Evolutionary conservation across 140 eudicot species (phyloP), one percentile per base, ranked within the genome.

Genomic region (Bidens hawaiensis): DNA sequence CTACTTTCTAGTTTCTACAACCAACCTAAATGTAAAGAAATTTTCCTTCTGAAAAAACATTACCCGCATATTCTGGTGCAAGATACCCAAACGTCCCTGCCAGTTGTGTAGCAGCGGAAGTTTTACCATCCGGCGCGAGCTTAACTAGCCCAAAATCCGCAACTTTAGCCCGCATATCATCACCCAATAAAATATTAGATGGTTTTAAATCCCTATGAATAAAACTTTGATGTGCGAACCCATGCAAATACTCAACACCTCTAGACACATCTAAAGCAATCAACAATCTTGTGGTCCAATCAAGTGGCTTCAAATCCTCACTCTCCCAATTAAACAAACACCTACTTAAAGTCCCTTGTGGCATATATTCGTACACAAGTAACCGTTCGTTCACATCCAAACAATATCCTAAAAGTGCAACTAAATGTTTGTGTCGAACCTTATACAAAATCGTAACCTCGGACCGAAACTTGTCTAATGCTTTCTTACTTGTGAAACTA

Each of bases 71-170:
- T 90, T 62, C 97, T 96, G n/a, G n/a, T n/a, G n/a, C n/a, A n/a
- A n/a, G n/a, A n/a, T n/a, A n/a, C n/a, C n/a, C n/a, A n/a, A n/a
- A 0, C n/a, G n/a, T n/a, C n/a, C n/a, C n/a, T n/a, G 97, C 97
- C 52, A 90, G 60, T 75, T 62, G 77, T 9, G 97, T 90, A 7
- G 76, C 91, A 23, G 87, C 38, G 0, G 97, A 84, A 53, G 70
- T 83, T 76, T 84, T 87, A 41, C 94, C 96, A 59, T 87, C 97
- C 0, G 97, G 97, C 12, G 94, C 97, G 15, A 90, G 94, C 4
- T 94, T 83, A 27, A 90, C 97, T 19, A 90, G 94, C 50, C 97
- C 97, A 68, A 90, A 90, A n/a, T 90, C 96, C 0, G 94, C 96
- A 67, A 90, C 97, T 70, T 90, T 90, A 33, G 97, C 95, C 26